Evolutionary conservation across 148 eudicot genomes (phyloP).

Genomic region (Cornus kousa): DNA sequence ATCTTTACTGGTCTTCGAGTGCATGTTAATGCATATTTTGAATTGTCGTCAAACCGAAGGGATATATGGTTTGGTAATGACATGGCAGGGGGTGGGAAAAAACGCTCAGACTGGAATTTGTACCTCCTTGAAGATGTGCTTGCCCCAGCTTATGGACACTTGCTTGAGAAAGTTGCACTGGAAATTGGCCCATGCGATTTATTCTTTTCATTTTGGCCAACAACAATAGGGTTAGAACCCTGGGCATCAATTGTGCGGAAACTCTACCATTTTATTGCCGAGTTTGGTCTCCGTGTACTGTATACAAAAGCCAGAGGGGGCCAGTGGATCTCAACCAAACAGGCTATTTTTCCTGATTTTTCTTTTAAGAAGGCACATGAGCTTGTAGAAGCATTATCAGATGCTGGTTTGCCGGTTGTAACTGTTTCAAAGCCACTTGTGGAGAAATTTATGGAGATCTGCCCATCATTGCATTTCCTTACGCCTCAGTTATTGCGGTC

Average conservation of each 20-base stretch:
- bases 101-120: slow-evolving; percentile 94
- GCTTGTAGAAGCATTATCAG: slow-evolving; percentile 77
- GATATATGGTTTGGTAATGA: slow-evolving; percentile 99
- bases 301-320: slow-evolving; percentile 93
- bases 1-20: slow-evolving; percentile 85
- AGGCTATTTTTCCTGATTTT: slow-evolving; percentile 88
- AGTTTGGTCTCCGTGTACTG: slow-evolving; percentile 73
- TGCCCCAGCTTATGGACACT: slow-evolving; percentile 91
- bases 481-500: slow-evolving; percentile 86
- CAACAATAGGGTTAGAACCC: slow-evolving; percentile 61
- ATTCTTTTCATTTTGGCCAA: slow-evolving; percentile 90
- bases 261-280: slow-evolving; percentile 77
- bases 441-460: slow-evolving; percentile 74
- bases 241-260: slow-evolving; percentile 89
- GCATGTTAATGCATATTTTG: slow-evolving; percentile 94
- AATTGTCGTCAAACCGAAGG: slow-evolving; percentile 92
- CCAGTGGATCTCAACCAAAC: slow-evolving; percentile 91
- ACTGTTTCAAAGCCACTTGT: slow-evolving; percentile 61
- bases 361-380: slow-evolving; percentile 60
- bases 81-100: slow-evolving; percentile 99
- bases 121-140: slow-evolving; percentile 90
- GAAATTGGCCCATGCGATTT: slow-evolving; percentile 79
- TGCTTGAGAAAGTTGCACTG: slow-evolving; percentile 78
- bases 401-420: slow-evolving; percentile 76
- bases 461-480: slow-evolving; percentile 79